Evolutionary conservation across 2,329 filamentous ascomycete genomes (phyloP).

Genomic region (Septoria petroselini): DNA sequence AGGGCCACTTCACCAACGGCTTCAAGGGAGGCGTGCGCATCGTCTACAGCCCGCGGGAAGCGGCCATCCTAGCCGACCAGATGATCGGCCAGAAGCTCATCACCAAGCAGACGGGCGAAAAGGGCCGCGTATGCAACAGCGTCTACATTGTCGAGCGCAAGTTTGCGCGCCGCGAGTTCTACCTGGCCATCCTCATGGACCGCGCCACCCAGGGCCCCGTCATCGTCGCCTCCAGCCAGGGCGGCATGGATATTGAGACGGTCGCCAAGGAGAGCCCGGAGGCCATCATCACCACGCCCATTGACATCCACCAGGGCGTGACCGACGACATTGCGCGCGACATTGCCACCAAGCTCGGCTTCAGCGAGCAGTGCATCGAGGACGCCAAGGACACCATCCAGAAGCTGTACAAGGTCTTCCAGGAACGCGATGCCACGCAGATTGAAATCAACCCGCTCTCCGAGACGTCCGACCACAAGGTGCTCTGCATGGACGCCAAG

Average conservation of each 20-base stretch:
- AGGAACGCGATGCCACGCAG: slow-evolving; percentile 97
- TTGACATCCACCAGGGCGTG: slow-evolving; percentile 91
- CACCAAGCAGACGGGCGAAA: slow-evolving; percentile 97
- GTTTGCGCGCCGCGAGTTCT: slow-evolving; percentile 98
- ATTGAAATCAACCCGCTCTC: slow-evolving; percentile 99
- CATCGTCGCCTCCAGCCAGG: slow-evolving; percentile 96
- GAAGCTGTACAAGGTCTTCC: slow-evolving; percentile 98
- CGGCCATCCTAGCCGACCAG: slow-evolving; percentile 96
- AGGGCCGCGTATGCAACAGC: slow-evolving; percentile 88
- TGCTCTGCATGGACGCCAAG: slow-evolving; percentile 99
- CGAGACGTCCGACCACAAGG: slow-evolving; percentile 96
- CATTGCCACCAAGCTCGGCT: slow-evolving; percentile 89
- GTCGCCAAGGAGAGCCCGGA: slow-evolving; percentile 97
- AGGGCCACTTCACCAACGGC: slow-evolving; percentile 96
- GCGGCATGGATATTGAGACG: slow-evolving; percentile 98
- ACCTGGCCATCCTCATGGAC: slow-evolving; percentile 98
- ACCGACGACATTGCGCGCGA: slow-evolving; percentile 90
- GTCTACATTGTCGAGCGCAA: slow-evolving; percentile 99
- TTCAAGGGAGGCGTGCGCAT: slow-evolving; percentile 98
- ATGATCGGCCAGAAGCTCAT: slow-evolving; percentile 99
- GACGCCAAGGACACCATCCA: slow-evolving; percentile 95
- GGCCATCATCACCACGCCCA: slow-evolving; percentile 88
- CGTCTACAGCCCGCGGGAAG: slow-evolving; percentile 94
- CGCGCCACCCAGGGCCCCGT: slow-evolving; percentile 84
- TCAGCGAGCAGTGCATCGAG: slow-evolving; percentile 96